Conservation (phyloP, 345 rosid genomes). For the Clarkia xantiana region DNA sequence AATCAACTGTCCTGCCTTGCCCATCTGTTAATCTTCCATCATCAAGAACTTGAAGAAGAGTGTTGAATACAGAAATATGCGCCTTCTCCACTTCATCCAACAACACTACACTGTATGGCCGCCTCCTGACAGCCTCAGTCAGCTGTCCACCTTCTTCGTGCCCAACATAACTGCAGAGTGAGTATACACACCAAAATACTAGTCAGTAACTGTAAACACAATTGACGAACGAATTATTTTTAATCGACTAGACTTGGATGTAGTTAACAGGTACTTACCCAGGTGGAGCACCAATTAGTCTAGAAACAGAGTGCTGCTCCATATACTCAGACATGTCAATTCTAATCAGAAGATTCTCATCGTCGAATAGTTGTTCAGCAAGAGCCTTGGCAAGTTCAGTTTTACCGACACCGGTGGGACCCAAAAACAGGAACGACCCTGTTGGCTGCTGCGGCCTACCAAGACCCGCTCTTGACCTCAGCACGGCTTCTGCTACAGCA, state of each 20-base stretch:
- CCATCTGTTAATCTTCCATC: constrained; percentile 87
- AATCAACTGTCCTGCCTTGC: constrained; percentile 84
- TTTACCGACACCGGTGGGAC: constrained; percentile 92
- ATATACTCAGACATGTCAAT: constrained; percentile 83
- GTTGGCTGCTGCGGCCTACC: constrained; percentile 86
- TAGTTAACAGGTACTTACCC: constrained; percentile 1
- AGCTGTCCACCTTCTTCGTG: constrained; percentile 95
- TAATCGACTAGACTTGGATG: too few relatives aligned
- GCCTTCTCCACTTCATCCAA: constrained; percentile 97
- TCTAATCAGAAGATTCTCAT: constrained; percentile 55
- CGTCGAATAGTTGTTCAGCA: constrained; percentile 77
- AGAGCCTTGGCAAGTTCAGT: constrained; percentile 92
- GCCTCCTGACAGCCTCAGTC: constrained; percentile 79
- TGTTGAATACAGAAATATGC: constrained; percentile 74
- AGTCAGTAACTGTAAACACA: too few relatives aligned
- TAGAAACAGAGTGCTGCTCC: constrained; percentile 78
- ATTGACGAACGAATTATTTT: too few relatives aligned
- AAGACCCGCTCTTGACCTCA: constrained; percentile 66
- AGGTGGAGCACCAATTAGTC: constrained; percentile 48
- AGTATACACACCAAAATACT: too few relatives aligned
- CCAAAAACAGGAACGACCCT: constrained; percentile 75
- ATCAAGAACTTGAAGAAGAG: constrained; percentile 87
- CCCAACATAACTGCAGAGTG: constrained; percentile 74
- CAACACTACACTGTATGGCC: constrained; percentile 69
- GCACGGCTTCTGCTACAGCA: constrained; percentile 67